Evolutionary conservation across 495 filamentous ascomycete species (phyloP).

Genomic region (Hyaloscypha bicolor): DNA sequence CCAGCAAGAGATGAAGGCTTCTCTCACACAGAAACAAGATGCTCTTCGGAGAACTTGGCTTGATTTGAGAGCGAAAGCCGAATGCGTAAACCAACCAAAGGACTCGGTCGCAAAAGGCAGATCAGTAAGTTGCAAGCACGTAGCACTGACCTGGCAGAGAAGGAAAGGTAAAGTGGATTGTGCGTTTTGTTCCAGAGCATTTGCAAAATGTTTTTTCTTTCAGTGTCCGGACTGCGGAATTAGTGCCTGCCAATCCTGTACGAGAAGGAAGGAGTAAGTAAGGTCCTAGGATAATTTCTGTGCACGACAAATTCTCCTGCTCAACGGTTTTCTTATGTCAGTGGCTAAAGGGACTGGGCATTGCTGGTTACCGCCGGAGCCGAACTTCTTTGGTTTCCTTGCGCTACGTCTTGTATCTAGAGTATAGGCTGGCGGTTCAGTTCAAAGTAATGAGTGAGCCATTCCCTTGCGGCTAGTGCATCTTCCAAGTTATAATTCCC

Average conservation of each 20-base stretch:
- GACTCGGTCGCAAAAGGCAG: background rate
- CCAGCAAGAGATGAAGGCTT: slow-evolving; percentile 6
- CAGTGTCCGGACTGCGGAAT: background rate
- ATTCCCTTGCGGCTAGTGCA: too few species aligned
- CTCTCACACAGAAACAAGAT: slow-evolving; percentile 16
- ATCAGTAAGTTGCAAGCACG: slow-evolving; percentile 9
- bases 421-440: too few species aligned
- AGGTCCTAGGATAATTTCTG: background rate
- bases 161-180: slow-evolving; percentile 7
- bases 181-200: background rate
- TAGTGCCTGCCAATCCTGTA: background rate
- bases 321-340: background rate
- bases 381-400: background rate
- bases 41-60: slow-evolving; percentile 5
- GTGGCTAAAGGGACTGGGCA: background rate
- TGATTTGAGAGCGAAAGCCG: slow-evolving; percentile 11
- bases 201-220: background rate
- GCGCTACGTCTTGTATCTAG: background rate
- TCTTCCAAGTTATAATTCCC: too few species aligned
- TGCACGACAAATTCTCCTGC: background rate
- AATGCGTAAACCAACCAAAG: background rate
- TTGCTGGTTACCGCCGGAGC: background rate
- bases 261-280: background rate
- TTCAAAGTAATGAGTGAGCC: too few species aligned
- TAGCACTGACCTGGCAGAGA: slow-evolving; percentile 9